Percentiles rank a stretch among this genome's conserved stretches.
phyloP scores from a whole-genome alignment of 768 basidiomycete species.

The Collybia nuda region DNA sequence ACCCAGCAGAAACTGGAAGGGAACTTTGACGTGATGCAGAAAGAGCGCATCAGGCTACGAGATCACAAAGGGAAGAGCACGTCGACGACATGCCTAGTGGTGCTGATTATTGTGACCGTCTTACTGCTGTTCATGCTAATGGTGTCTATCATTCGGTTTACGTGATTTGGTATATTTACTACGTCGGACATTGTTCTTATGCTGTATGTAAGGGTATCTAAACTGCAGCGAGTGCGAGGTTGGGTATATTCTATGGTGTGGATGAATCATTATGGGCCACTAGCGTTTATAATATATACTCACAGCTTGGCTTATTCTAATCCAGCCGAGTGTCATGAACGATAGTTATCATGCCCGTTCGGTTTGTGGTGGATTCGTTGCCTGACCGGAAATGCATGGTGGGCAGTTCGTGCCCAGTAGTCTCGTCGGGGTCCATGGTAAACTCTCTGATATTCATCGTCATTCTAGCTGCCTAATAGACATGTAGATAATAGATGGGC shows the following conservation, averaged over 20 bases:
- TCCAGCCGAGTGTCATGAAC: too few species aligned
- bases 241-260: too few species aligned
- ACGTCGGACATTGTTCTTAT: conserved; percentile 11
- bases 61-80: conserved; percentile 64
- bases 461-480: conserved; percentile 22
- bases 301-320: too few species aligned
- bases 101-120: conserved; percentile 66
- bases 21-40: conserved; percentile 69
- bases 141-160: conserved; percentile 69
- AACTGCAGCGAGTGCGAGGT: too few species aligned
- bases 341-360: too few species aligned
- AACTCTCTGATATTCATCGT: conserved; percentile 22
- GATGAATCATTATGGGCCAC: too few species aligned
- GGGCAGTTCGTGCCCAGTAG: neutral
- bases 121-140: conserved; percentile 67
- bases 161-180: neutral
- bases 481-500: neutral
- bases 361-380: neutral
- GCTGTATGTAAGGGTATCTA: neutral
- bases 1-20: conserved; percentile 73
- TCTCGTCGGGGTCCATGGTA: conserved; percentile 7
- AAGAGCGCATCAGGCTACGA: conserved; percentile 58
- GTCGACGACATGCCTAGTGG: conserved; percentile 70
- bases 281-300: too few species aligned
- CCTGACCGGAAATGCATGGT: neutral